phyloP scores from a whole-genome alignment of 2,329 filamentous ascomycete species.

The Neurospora crassa region DNA sequence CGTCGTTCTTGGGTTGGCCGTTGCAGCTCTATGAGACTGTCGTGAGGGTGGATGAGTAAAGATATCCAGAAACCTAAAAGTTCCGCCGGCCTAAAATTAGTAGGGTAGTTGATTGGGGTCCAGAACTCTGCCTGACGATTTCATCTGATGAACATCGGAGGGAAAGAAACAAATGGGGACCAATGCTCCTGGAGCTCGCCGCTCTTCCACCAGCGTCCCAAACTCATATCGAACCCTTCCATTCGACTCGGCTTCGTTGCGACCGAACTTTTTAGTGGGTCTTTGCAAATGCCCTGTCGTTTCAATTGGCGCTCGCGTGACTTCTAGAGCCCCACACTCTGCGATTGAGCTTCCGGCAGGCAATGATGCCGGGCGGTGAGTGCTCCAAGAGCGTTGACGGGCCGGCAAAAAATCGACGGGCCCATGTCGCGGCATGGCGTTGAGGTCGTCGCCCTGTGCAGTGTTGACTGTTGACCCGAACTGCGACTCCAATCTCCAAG shows the following conservation, averaged over 20 bases:
- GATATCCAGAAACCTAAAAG: neutral
- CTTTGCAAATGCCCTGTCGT: neutral
- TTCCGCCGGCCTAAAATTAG: neutral
- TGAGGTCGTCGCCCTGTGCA: neutral
- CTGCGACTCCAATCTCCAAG: neutral
- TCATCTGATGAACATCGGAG: neutral
- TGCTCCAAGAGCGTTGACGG: neutral
- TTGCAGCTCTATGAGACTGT: neutral
- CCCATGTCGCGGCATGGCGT: neutral
- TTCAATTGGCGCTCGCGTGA: neutral
- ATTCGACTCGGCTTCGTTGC: neutral
- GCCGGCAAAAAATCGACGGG: neutral
- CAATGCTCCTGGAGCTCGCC: neutral
- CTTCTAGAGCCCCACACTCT: neutral
- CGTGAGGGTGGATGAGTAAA: neutral
- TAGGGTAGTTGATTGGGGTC: neutral
- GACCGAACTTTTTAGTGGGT: neutral
- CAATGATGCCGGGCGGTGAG: slow-evolving; percentile 1
- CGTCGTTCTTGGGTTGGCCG: neutral
- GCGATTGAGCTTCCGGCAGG: neutral
- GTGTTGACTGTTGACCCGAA: neutral
- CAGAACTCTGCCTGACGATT: neutral
- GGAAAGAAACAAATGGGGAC: neutral
- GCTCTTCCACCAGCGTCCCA: neutral
- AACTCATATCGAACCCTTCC: neutral